Percentiles rank a stretch among this genome's conserved stretches.
These are phyloP conservation scores for Bretziella fagacearum DNA, from an alignment of 2,329 filamentous ascomycete species.

Conservation along the genomic window DNA sequence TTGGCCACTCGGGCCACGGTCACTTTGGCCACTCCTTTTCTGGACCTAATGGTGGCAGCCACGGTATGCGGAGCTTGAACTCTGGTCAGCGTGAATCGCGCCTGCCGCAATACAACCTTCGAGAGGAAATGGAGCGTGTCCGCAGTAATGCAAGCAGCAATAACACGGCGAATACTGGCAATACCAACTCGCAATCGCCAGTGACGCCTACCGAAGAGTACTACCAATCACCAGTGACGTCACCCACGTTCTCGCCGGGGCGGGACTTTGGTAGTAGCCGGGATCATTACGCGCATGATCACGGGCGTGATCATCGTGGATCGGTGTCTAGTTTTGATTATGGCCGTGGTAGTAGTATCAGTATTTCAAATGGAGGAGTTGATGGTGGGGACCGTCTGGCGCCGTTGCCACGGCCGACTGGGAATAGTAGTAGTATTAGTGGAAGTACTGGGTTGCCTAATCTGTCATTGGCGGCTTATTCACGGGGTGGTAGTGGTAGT, in stretches of 20 bases:
- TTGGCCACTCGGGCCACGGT: neutral
- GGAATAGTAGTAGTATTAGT: no score
- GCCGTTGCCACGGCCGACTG: neutral
- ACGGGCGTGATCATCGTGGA: slow-evolving; percentile 9
- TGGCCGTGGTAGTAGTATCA: neutral
- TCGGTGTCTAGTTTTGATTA: slow-evolving; percentile 14
- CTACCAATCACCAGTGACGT: slow-evolving; percentile 9
- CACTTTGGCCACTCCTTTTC: neutral
- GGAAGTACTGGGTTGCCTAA: neutral
- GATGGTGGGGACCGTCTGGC: neutral
- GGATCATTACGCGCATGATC: no score
- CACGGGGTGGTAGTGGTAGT: no score
- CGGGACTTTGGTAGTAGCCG: neutral
- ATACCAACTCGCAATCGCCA: slow-evolving; percentile 14
- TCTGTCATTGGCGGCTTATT: slow-evolving; percentile 1
- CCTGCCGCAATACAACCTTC: slow-evolving; percentile 9
- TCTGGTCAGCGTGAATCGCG: neutral
- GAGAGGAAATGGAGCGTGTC: slow-evolving; percentile 10
- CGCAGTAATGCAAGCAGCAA: slow-evolving; percentile 2
- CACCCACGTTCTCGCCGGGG: slow-evolving; percentile 5
- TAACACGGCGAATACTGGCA: slow-evolving; percentile 2
- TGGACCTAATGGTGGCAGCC: slow-evolving; percentile 2
- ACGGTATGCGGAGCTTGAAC: neutral
- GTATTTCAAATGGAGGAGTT: neutral
- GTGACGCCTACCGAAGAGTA: slow-evolving; percentile 13